Evolutionary conservation across 1,284 basidiomycete genomes (phyloP).

Genomic region (Rhizoctonia solani): DNA sequence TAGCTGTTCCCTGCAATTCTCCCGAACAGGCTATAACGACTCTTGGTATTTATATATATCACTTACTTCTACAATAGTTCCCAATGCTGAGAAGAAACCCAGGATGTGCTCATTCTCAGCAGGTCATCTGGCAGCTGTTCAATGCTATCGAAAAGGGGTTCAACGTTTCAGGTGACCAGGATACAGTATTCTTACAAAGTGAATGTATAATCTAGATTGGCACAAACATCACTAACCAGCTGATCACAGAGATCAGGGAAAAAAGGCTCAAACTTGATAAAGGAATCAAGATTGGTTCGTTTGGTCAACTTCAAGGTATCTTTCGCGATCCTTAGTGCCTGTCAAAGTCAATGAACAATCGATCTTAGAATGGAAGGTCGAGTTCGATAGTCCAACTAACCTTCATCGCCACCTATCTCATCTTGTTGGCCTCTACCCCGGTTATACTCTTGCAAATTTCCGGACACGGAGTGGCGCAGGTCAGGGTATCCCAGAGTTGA

Average conservation of each 20-base stretch:
- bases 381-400: conserved; percentile 64
- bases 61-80: not conserved
- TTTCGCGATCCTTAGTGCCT: too few relatives aligned
- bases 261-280: conserved; percentile 64
- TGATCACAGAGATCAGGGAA: conserved; percentile 55
- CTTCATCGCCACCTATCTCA: conserved; percentile 78
- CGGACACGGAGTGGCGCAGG: not conserved
- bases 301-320: conserved; percentile 75
- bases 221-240: not conserved
- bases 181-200: conserved; percentile 64
- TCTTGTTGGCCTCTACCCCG: conserved; percentile 72
- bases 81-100: not conserved
- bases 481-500: not conserved
- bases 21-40: not conserved
- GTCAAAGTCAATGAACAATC: not conserved
- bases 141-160: conserved; percentile 71
- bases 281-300: conserved; percentile 67
- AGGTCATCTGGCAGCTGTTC: conserved; percentile 72
- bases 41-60: not conserved
- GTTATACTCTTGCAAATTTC: conserved; percentile 59
- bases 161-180: conserved; percentile 62
- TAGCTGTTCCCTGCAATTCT: not conserved
- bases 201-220: conserved; percentile 26
- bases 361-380: conserved; percentile 71
- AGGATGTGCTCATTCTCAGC: conserved; percentile 73